Evolutionary conservation across 2,329 filamentous ascomycete species (phyloP).

Genomic region (Penicillium brevicompactum): DNA sequence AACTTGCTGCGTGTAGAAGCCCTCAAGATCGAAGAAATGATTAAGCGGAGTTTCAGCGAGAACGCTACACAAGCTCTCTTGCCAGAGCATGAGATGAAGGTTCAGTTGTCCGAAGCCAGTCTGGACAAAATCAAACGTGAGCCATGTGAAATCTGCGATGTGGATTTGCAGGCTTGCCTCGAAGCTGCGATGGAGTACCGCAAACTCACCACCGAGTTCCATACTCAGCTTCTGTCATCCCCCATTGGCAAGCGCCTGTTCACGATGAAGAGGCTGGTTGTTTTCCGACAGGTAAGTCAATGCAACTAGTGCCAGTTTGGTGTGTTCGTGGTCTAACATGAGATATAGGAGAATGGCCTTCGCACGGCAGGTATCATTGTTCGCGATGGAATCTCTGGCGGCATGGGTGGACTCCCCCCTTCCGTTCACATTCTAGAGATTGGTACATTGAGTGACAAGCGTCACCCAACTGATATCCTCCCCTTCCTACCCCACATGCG

Average conservation of each 20-base stretch:
- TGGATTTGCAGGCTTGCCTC: constrained; percentile 78
- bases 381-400: constrained; percentile 70
- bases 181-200: constrained; percentile 78
- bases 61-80: constrained; percentile 93
- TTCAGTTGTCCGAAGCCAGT: constrained; percentile 88
- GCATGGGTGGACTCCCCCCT: constrained; percentile 65
- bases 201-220: constrained; percentile 76
- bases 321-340: constrained; percentile 20
- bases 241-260: constrained; percentile 82
- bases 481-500: constrained; percentile 77
- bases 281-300: constrained; percentile 67
- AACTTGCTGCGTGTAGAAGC: constrained; percentile 93
- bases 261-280: constrained; percentile 71
- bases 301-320: neutral
- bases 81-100: constrained; percentile 92
- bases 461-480: constrained; percentile 80
- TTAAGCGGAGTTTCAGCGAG: constrained; percentile 98
- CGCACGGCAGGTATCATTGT: constrained; percentile 80
- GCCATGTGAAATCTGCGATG: constrained; percentile 77
- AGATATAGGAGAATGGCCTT: constrained; percentile 65
- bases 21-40: constrained; percentile 99
- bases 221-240: constrained; percentile 75
- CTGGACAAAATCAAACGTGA: constrained; percentile 88
- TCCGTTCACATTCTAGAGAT: constrained; percentile 79
- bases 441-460: constrained; percentile 65